A percentile compares a stretch with the other conserved stretches of the same genome.
Conservation (phyloP, 2,329 filamentous ascomycete genomes). For the Corniculantispora saksenae region DNA sequence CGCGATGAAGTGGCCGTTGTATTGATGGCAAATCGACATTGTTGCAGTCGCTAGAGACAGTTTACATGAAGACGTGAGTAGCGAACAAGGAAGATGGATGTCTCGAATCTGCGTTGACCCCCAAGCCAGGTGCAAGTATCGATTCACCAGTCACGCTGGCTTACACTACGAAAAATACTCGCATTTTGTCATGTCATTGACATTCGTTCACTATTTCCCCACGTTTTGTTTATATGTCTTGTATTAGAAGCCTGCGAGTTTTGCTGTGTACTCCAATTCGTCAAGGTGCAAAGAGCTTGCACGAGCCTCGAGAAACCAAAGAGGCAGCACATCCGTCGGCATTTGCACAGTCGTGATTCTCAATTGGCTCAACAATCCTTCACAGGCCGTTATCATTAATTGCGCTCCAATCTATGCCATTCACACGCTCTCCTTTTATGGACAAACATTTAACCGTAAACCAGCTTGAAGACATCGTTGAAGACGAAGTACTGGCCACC, state of each 20-base stretch:
- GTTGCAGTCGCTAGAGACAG: not conserved
- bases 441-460: conserved; percentile 58
- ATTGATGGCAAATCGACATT: not conserved
- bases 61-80: no score
- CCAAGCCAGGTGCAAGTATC: no score
- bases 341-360: not conserved
- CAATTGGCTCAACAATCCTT: not conserved
- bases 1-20: not conserved
- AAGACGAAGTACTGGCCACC: conserved; percentile 77
- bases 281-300: not conserved
- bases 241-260: not conserved
- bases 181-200: not conserved
- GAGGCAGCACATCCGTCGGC: not conserved
- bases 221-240: not conserved
- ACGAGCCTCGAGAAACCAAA: not conserved
- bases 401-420: conserved; percentile 9
- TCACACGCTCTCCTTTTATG: not conserved
- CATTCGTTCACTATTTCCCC: not conserved
- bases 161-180: not conserved
- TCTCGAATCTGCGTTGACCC: no score
- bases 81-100: no score
- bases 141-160: no score
- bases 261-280: not conserved
- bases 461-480: conserved; percentile 94
- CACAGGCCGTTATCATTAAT: conserved; percentile 3